Evolutionary conservation across 139 green algal genomes (phyloP).

Genomic region (Tetradesmus lagerheimii): DNA sequence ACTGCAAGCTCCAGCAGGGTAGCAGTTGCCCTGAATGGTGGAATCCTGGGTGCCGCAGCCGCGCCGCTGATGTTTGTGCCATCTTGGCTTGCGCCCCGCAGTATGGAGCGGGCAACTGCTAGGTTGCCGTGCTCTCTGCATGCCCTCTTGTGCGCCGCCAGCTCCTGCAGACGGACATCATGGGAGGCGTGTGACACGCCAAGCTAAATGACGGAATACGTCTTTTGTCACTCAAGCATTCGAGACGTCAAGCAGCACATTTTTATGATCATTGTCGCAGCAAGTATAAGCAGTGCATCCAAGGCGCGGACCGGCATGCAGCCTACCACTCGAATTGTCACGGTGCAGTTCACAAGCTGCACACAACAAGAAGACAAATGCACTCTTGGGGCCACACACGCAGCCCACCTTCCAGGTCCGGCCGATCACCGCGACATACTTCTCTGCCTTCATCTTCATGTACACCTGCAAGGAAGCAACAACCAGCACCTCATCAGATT

Average conservation of each 20-base stretch:
- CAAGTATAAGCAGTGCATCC: no score
- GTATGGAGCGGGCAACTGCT: neutral
- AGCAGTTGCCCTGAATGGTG: slow-evolving; percentile 17
- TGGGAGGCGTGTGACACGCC: no score
- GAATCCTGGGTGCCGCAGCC: neutral
- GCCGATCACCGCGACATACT: slow-evolving; percentile 5
- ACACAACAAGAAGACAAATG: no score
- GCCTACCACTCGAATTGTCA: no score
- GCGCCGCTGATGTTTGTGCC: neutral
- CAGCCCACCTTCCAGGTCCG: neutral
- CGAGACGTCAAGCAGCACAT: no score
- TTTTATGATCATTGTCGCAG: no score
- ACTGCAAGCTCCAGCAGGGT: slow-evolving; percentile 8
- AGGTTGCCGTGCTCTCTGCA: slow-evolving; percentile 16
- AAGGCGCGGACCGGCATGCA: no score
- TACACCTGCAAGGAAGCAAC: slow-evolving; percentile 6
- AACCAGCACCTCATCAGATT: neutral
- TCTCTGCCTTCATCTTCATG: slow-evolving; percentile 4
- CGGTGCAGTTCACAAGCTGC: no score
- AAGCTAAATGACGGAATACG: no score
- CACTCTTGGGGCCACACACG: neutral
- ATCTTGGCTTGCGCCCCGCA: neutral
- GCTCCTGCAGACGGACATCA: slow-evolving; percentile 22
- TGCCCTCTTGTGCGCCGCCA: neutral
- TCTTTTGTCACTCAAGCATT: no score